phyloP scores from a whole-genome alignment of 2,329 filamentous ascomycete genomes.

The Chaetomiaceae sp. region DNA sequence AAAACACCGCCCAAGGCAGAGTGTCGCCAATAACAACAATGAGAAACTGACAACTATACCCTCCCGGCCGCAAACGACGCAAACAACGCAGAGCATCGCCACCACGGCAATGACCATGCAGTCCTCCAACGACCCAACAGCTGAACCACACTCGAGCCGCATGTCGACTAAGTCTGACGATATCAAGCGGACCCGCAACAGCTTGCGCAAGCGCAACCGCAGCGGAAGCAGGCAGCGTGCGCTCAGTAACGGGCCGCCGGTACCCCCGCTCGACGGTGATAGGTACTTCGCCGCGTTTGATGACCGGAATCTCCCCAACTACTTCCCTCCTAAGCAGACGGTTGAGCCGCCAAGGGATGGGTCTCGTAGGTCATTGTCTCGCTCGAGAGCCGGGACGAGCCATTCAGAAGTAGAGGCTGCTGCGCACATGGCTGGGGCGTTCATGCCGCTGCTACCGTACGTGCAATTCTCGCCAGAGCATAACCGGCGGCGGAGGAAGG shows the following conservation, averaged over 20 bases:
- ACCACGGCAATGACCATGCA: slow-evolving; percentile 56
- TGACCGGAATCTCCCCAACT: slow-evolving; percentile 27
- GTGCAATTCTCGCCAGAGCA: slow-evolving; percentile 54
- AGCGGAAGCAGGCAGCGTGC: slow-evolving; percentile 46
- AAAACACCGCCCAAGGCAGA: slow-evolving; percentile 40
- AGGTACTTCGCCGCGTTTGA: slow-evolving; percentile 46
- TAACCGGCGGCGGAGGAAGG: slow-evolving; percentile 45
- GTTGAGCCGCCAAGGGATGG: slow-evolving; percentile 3
- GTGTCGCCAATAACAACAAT: slow-evolving; percentile 29
- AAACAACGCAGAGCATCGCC: slow-evolving; percentile 36
- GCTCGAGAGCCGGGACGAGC: slow-evolving; percentile 1
- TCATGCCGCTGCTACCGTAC: slow-evolving; percentile 46
- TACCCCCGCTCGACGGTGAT: slow-evolving; percentile 49
- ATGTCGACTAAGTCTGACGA: slow-evolving; percentile 36
- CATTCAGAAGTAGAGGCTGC: background rate
- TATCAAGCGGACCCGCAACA: slow-evolving; percentile 45
- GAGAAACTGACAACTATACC: slow-evolving; percentile 35
- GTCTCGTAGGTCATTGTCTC: slow-evolving; percentile 3
- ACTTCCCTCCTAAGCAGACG: slow-evolving; percentile 4
- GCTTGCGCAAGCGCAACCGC: slow-evolving; percentile 50
- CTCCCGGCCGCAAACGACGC: slow-evolving; percentile 41
- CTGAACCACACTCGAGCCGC: slow-evolving; percentile 36
- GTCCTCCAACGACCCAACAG: slow-evolving; percentile 61
- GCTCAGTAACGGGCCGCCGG: slow-evolving; percentile 40
- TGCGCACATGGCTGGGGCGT: slow-evolving; percentile 37